A percentile compares a stretch with the other conserved stretches of the same genome.
Conservation (phyloP, 306 rosid genomes). For the Quercus aquifolioides region DNA sequence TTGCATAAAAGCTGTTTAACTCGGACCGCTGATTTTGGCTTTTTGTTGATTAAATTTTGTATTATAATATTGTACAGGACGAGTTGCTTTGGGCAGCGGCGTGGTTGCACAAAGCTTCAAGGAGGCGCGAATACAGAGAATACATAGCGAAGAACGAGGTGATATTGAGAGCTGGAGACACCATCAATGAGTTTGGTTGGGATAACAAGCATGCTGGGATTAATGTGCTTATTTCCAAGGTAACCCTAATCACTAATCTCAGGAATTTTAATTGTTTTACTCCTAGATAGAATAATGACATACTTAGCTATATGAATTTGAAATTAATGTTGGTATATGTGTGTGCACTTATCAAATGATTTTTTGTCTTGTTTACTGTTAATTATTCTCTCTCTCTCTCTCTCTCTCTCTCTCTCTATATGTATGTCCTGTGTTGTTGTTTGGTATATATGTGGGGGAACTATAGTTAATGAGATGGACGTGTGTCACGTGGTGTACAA, state of each 20-base stretch:
- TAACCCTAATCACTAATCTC: constrained; percentile 2
- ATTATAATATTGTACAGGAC: constrained; percentile 39
- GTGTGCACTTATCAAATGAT: constrained; percentile 16
- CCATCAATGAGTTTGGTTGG: constrained; percentile 98
- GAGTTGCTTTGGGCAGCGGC: constrained; percentile 97
- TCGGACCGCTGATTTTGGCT: background rate
- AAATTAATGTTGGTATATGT: background rate
- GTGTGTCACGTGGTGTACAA: constrained; percentile 46
- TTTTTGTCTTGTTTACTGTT: constrained; percentile 39
- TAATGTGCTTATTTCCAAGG: constrained; percentile 92
- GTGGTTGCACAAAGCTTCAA: constrained; percentile 97
- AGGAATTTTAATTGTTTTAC: background rate
- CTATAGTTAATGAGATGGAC: background rate
- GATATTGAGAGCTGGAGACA: constrained; percentile 85
- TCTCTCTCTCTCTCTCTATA: too few relatives aligned
- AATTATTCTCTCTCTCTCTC: constrained; percentile 21
- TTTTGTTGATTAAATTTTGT: too few relatives aligned
- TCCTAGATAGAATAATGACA: background rate
- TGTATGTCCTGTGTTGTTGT: constrained; percentile 25
- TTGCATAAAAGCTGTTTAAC: background rate
- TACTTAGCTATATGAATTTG: background rate
- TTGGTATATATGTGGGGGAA: constrained; percentile 39
- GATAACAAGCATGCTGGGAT: constrained; percentile 99
- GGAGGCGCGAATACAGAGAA: constrained; percentile 81
- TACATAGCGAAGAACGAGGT: constrained; percentile 89